These are phyloP conservation scores for Suillus luteus DNA, from an alignment of 768 basidiomycete genomes.

Conservation along the genomic window DNA sequence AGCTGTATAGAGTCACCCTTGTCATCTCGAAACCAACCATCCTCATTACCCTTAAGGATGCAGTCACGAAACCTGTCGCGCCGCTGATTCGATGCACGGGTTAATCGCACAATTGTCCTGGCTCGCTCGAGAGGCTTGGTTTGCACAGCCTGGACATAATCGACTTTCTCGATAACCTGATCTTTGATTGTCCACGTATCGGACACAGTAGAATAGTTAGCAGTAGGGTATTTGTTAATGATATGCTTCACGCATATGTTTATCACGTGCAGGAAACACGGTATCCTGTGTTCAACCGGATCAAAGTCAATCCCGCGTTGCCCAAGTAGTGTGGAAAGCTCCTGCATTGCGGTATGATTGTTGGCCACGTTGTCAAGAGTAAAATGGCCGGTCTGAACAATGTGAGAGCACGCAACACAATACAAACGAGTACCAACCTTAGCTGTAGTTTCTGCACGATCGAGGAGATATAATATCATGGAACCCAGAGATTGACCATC, in stretches of 20 bases:
- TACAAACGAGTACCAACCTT: neutral
- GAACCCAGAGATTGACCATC: too few relatives aligned
- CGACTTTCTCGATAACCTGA: neutral
- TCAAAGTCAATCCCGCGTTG: constrained; percentile 16
- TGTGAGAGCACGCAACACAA: neutral
- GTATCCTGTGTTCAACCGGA: constrained; percentile 12
- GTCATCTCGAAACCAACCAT: too few relatives aligned
- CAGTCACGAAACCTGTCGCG: constrained; percentile 1
- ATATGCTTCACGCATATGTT: constrained; percentile 15
- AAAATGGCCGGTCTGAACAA: too few relatives aligned
- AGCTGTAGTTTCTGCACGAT: neutral
- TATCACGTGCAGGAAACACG: constrained; percentile 23
- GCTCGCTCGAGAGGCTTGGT: constrained; percentile 2
- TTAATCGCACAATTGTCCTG: neutral
- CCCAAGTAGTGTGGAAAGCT: constrained; percentile 3
- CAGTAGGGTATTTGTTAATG: constrained; percentile 9
- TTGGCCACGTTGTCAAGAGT: constrained; percentile 11
- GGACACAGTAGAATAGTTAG: neutral
- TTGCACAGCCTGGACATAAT: constrained; percentile 4
- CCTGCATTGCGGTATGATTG: constrained; percentile 1
- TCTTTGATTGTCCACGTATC: constrained; percentile 5
- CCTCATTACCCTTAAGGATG: neutral
- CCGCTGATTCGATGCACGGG: neutral
- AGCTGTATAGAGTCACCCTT: too few relatives aligned
- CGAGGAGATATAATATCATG: constrained; percentile 8